Conservation (phyloP, 2,329 filamentous ascomycete genomes). For the Mycosphaerella sp. region DNA sequence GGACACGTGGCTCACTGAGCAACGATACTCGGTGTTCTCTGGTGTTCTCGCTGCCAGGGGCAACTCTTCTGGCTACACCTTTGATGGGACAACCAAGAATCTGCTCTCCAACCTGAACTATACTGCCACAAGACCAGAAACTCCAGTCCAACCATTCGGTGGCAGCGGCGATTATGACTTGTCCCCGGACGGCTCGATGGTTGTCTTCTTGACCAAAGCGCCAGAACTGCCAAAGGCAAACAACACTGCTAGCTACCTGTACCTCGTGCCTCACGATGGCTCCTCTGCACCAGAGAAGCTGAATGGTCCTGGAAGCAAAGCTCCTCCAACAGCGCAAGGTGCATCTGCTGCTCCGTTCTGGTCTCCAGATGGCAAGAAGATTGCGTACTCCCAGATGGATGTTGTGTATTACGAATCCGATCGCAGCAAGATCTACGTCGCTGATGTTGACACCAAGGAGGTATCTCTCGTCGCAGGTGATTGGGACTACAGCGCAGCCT, state of each 20-base stretch:
- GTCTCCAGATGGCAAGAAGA: constrained; percentile 23
- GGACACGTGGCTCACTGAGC: constrained; percentile 47
- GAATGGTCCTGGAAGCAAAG: constrained; percentile 25
- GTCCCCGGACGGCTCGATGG: constrained; percentile 23
- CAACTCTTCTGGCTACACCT: constrained; percentile 12
- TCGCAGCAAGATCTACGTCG: constrained; percentile 24
- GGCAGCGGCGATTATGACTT: constrained; percentile 24
- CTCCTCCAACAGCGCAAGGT: constrained; percentile 22
- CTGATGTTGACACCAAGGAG: constrained; percentile 20
- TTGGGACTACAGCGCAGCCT: constrained; percentile 20
- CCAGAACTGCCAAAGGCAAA: constrained; percentile 26
- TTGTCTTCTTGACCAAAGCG: constrained; percentile 25
- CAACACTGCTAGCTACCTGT: constrained; percentile 24
- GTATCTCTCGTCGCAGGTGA: constrained; percentile 21
- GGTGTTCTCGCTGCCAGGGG: constrained; percentile 36
- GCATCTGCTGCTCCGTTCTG: constrained; percentile 20
- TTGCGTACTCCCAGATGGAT: constrained; percentile 25
- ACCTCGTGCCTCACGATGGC: constrained; percentile 26
- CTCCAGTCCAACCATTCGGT: constrained; percentile 23
- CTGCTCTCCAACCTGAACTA: constrained; percentile 22
- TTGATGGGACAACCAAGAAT: constrained; percentile 22
- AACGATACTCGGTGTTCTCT: constrained; percentile 47
- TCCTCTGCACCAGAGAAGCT: constrained; percentile 22
- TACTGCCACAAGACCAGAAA: constrained; percentile 24
- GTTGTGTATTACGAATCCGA: constrained; percentile 24